phyloP scores from a whole-genome alignment of 176 grass and related monocot genomes.

The Juncus inflexus region DNA sequence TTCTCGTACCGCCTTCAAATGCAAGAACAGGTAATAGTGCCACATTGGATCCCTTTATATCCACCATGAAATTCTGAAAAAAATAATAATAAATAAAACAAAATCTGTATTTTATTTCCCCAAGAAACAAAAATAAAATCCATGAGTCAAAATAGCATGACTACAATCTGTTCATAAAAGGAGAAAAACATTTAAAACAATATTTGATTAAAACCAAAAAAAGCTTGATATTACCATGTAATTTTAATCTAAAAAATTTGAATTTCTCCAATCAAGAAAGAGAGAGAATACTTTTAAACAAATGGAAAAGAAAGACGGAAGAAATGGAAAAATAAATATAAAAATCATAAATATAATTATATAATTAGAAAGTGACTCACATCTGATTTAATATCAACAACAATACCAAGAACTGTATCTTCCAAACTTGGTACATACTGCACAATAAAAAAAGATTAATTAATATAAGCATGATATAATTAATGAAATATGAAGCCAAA shows the following conservation, averaged over 20 bases:
- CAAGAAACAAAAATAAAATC: conserved; percentile 18
- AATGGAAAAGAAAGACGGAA: conserved; percentile 1
- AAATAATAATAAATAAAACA: conserved; percentile 9
- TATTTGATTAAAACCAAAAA: too few relatives aligned
- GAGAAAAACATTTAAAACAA: too few relatives aligned
- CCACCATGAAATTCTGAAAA: conserved; percentile 88
- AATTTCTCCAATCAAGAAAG: too few relatives aligned
- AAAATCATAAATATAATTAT: conserved; percentile 16
- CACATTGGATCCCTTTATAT: conserved; percentile 80
- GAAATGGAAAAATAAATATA: conserved; percentile 1
- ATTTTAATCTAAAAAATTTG: too few relatives aligned
- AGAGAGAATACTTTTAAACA: conserved; percentile 4
- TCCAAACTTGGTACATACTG: conserved; percentile 71
- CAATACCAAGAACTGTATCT: conserved; percentile 72
- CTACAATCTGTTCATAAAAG: too few relatives aligned
- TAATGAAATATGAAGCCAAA: not conserved
- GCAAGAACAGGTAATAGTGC: conserved; percentile 73
- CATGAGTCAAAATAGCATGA: not conserved
- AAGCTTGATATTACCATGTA: too few relatives aligned
- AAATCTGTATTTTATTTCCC: not conserved
- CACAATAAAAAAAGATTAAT: conserved; percentile 24
- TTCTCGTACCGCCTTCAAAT: conserved; percentile 94
- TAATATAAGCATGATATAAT: conserved; percentile 20
- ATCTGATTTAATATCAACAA: conserved; percentile 81
- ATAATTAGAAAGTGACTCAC: conserved; percentile 52